A percentile compares a stretch with the other conserved stretches of the same genome.
phyloP scores from a whole-genome alignment of 164 flowering plant genomes.

The Liriodendron chinense region DNA sequence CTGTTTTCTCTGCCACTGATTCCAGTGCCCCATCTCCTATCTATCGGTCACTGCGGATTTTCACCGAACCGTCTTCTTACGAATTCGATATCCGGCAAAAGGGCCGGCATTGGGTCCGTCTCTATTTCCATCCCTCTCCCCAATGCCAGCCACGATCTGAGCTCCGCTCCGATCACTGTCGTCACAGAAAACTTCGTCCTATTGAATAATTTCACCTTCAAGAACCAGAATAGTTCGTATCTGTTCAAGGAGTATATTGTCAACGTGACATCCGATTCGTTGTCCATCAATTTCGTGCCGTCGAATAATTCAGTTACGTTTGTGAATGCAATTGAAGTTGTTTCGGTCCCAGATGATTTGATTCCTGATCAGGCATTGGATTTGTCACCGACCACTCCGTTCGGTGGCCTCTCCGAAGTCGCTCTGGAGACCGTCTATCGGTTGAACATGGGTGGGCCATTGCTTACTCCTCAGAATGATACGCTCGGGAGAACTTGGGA shows the following conservation, averaged over 20 bases:
- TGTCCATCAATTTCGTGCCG: conserved; percentile 61
- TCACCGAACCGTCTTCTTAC: conserved; percentile 47
- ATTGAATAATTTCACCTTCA: conserved; percentile 23
- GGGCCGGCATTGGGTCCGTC: conserved; percentile 59
- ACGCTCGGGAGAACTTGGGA: conserved; percentile 47
- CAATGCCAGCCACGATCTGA: conserved; percentile 16
- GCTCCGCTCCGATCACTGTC: conserved; percentile 21
- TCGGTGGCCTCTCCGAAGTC: conserved; percentile 48
- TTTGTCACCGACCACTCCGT: conserved; percentile 37
- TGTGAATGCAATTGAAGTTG: conserved; percentile 83
- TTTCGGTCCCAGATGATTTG: conserved; percentile 62
- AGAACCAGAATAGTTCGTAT: conserved; percentile 30
- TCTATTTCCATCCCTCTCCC: conserved; percentile 25
- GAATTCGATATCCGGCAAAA: conserved; percentile 48
- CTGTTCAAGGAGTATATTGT: conserved; percentile 67
- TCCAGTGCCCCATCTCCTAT: conserved; percentile 57
- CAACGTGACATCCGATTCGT: conserved; percentile 53
- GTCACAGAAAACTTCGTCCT: conserved; percentile 29
- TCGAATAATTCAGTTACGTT: conserved; percentile 60
- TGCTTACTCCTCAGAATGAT: conserved; percentile 69
- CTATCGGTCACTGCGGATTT: conserved; percentile 58
- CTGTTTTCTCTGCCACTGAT: conserved; percentile 37
- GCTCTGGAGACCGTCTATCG: conserved; percentile 75
- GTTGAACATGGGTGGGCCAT: conserved; percentile 86
- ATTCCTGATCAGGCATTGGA: conserved; percentile 57